Conservation (phyloP, 805 yeast genomes). For the Candida easanensis region DNA sequence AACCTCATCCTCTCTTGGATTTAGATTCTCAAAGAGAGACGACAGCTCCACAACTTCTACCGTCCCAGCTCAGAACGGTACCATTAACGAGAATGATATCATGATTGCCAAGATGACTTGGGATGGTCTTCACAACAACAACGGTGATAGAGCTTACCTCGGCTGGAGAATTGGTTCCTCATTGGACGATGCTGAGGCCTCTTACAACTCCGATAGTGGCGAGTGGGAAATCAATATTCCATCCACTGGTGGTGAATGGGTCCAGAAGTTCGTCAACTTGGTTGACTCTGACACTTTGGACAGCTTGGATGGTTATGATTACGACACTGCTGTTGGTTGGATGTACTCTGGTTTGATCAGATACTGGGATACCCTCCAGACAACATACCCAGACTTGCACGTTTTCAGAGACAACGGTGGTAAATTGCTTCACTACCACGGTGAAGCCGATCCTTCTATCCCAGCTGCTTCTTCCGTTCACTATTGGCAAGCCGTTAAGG, state of each 20-base stretch:
- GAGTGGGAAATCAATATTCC: not conserved
- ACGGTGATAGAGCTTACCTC: constrained; percentile 4
- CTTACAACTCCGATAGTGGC: not conserved
- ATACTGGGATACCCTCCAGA: constrained; percentile 3
- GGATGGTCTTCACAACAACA: not conserved
- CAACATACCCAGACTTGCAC: constrained; percentile 2
- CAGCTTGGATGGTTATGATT: not conserved
- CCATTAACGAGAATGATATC: constrained; percentile 1
- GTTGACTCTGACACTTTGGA: constrained; percentile 1
- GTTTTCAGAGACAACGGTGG: not conserved
- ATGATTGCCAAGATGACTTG: not conserved
- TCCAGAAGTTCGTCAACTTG: not conserved
- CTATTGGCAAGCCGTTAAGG: constrained; percentile 4
- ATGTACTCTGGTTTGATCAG: not conserved
- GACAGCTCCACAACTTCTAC: not conserved
- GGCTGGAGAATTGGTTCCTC: not conserved
- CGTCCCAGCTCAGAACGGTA: constrained; percentile 2
- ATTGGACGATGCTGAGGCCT: not conserved
- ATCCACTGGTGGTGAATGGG: constrained; percentile 2
- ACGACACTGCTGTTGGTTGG: constrained; percentile 1
- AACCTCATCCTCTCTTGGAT: constrained; percentile 1
- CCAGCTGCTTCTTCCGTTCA: constrained; percentile 5
- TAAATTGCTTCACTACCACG: constrained; percentile 3
- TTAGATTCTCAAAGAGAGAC: constrained; percentile 3
- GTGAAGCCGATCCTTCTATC: constrained; percentile 5